Conservation (phyloP, 805 yeast species). For the Wickerhamomyces mucosus region DNA sequence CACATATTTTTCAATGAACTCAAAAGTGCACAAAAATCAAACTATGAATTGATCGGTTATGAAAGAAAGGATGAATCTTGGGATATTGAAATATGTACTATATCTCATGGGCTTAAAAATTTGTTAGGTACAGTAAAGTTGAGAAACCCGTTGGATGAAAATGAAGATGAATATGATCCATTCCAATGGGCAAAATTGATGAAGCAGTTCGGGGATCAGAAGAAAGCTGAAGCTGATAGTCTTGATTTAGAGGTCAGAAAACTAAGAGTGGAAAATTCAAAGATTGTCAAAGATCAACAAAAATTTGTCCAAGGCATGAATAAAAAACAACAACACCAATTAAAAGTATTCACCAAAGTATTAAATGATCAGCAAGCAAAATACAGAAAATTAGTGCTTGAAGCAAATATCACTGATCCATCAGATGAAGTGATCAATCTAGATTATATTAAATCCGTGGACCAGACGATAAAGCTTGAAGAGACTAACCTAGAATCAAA, state of each 20-base stretch:
- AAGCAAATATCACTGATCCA: not conserved
- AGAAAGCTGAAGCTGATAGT: not conserved
- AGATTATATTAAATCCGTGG: conserved; percentile 6
- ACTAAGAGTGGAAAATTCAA: conserved; percentile 1
- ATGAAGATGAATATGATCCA: conserved; percentile 10
- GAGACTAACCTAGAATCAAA: conserved; percentile 1
- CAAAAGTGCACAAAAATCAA: not conserved
- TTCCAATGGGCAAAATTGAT: conserved; percentile 14
- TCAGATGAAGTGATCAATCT: conserved; percentile 14
- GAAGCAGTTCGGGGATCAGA: conserved; percentile 5
- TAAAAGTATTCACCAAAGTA: conserved; percentile 13
- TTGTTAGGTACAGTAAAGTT: not conserved
- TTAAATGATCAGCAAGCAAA: conserved; percentile 15
- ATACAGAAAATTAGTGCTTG: conserved; percentile 5
- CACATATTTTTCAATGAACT: conserved; percentile 6
- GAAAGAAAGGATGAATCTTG: conserved; percentile 1
- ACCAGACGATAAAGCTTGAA: conserved; percentile 3
- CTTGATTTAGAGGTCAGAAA: not conserved
- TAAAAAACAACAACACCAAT: conserved; percentile 7
- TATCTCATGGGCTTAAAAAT: not conserved
- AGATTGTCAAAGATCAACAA: conserved; percentile 5
- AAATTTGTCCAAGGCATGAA: conserved; percentile 4
- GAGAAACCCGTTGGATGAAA: not conserved
- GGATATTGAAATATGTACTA: not conserved
- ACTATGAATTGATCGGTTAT: not conserved